A percentile compares a stretch with the other conserved stretches of the same genome.
Conservation (phyloP, 148 eudicot species). For the Pouteria glomerata region DNA sequence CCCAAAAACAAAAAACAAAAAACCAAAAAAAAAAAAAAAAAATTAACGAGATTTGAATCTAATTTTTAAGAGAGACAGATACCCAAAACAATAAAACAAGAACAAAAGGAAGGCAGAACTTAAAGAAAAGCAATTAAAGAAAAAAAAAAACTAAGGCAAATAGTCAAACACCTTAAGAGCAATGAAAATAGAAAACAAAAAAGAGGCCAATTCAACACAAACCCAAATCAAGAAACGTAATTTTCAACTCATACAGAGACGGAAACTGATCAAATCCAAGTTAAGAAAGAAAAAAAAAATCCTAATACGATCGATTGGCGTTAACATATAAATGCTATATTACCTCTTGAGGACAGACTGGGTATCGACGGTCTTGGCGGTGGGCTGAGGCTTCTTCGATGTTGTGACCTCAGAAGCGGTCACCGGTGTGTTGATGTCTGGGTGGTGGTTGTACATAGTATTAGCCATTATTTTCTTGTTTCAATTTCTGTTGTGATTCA, state of each 20-base stretch:
- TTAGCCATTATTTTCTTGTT: conserved; percentile 32
- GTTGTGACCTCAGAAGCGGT: conserved; percentile 24
- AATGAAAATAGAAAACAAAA: not conserved
- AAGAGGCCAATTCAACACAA: not conserved
- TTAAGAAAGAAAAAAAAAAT: not conserved
- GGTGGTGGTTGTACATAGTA: conserved; percentile 26
- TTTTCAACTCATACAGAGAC: not conserved
- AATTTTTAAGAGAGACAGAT: not conserved
- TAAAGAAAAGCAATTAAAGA: no score
- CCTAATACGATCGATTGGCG: not conserved
- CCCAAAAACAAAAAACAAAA: not conserved
- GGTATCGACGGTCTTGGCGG: conserved; percentile 54
- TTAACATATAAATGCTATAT: not conserved
- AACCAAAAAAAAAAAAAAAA: not conserved
- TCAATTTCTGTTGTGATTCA: not conserved
- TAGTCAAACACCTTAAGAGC: not conserved
- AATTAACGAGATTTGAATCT: not conserved
- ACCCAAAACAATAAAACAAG: not conserved
- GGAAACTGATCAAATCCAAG: no score
- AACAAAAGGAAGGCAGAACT: not conserved
- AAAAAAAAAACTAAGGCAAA: no score
- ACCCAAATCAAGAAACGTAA: not conserved
- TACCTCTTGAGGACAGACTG: conserved; percentile 91
- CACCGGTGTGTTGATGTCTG: conserved; percentile 43
- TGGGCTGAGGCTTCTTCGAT: conserved; percentile 43